Evolutionary conservation across 2,329 filamentous ascomycete species (phyloP).

Genomic region (Niveomyces coronatus): DNA sequence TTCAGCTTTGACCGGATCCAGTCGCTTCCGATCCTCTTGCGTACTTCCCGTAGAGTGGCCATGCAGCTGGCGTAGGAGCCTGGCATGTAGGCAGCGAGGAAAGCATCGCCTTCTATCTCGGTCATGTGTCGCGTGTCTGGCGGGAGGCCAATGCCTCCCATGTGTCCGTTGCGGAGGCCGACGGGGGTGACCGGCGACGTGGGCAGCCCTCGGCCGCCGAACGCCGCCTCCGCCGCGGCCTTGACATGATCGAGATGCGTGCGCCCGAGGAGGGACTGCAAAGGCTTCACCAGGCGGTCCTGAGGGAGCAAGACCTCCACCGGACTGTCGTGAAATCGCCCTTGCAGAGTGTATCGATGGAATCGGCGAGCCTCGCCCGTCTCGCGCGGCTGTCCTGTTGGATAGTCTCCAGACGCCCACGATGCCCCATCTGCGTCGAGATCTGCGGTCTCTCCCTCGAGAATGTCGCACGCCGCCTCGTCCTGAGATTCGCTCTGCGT

Average conservation of each 20-base stretch:
- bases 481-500: conserved; percentile 22
- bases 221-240: conserved; percentile 59
- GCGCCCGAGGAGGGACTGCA: conserved; percentile 56
- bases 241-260: conserved; percentile 65
- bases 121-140: conserved; percentile 57
- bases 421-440: background rate
- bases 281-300: conserved; percentile 57
- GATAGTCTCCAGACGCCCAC: conserved; percentile 1
- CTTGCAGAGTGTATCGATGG: conserved; percentile 64
- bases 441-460: conserved; percentile 23
- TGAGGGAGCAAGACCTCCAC: conserved; percentile 67
- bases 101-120: conserved; percentile 66
- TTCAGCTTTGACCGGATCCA: conserved; percentile 58
- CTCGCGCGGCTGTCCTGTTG: background rate
- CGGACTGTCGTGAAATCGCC: conserved; percentile 64
- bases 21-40: conserved; percentile 57
- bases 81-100: conserved; percentile 58
- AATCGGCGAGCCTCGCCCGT: conserved; percentile 36
- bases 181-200: conserved; percentile 63
- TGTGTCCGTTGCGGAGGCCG: conserved; percentile 43
- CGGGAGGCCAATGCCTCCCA: conserved; percentile 54
- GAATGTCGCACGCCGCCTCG: conserved; percentile 22
- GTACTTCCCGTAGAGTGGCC: conserved; percentile 60
- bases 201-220: conserved; percentile 69
- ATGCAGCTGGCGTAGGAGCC: conserved; percentile 59